Conservation (phyloP, 2,329 filamentous ascomycete genomes). For the Lasiodiplodia citricola region DNA sequence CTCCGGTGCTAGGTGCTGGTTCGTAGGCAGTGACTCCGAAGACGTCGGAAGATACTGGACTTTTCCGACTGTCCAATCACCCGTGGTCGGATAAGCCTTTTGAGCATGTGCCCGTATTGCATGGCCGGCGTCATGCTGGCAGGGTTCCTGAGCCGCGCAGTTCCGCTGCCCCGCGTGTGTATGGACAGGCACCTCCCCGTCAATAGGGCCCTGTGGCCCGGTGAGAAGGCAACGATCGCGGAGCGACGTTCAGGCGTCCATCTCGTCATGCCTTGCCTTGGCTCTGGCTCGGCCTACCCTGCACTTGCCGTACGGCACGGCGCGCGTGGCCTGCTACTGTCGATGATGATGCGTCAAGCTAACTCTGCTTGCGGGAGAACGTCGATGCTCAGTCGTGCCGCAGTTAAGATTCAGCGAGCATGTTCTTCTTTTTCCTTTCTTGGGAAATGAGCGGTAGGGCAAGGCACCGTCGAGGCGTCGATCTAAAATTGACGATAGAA, state of each 20-base stretch:
- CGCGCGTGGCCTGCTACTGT: conserved; percentile 9
- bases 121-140: background rate
- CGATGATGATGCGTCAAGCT: conserved; percentile 2
- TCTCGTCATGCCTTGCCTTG: conserved; percentile 11
- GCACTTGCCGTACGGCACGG: conserved; percentile 17
- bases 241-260: conserved; percentile 8
- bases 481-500: background rate
- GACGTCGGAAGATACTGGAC: background rate
- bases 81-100: conserved; percentile 8
- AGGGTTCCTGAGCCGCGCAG: conserved; percentile 19
- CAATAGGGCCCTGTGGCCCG: background rate
- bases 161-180: conserved; percentile 19
- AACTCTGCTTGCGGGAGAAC: conserved; percentile 9
- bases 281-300: conserved; percentile 12
- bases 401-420: background rate
- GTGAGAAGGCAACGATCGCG: background rate
- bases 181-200: conserved; percentile 8
- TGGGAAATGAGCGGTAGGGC: conserved; percentile 8
- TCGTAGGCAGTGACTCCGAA: background rate
- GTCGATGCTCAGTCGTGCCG: background rate
- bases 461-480: background rate
- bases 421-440: background rate
- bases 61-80: conserved; percentile 13
- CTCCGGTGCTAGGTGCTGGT: background rate
- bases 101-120: background rate